phyloP scores from a whole-genome alignment of 345 rosid genomes.

The Eucalyptus pauciflora region DNA sequence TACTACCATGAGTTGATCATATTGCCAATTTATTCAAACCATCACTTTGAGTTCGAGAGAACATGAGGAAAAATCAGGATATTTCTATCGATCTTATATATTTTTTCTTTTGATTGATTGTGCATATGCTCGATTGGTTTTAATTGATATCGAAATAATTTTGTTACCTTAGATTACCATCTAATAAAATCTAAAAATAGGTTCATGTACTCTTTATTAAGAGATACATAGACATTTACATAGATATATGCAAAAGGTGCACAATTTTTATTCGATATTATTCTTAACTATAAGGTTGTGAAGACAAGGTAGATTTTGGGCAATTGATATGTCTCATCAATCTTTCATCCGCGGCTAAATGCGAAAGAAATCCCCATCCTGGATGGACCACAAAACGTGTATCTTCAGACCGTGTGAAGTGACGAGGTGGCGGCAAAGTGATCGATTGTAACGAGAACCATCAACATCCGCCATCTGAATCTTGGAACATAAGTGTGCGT shows the following conservation, averaged over 20 bases:
- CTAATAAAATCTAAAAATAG: not conserved
- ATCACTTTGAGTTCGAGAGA: too few relatives aligned
- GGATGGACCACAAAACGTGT: not conserved
- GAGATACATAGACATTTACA: not conserved
- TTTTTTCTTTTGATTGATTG: not conserved
- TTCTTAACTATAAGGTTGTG: not conserved
- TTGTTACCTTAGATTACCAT: not conserved
- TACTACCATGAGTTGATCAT: too few relatives aligned
- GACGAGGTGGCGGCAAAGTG: not conserved
- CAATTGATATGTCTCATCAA: not conserved
- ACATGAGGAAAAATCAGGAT: not conserved
- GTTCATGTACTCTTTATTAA: not conserved
- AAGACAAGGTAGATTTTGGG: not conserved
- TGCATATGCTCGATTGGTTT: not conserved
- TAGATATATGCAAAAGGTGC: not conserved
- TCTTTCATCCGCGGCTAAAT: not conserved
- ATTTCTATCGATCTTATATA: not conserved
- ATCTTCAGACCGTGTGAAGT: not conserved
- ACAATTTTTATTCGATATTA: not conserved
- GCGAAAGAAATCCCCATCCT: not conserved
- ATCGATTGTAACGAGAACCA: not conserved
- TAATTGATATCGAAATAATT: not conserved
- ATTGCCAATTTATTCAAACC: too few relatives aligned
- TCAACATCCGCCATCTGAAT: not conserved
- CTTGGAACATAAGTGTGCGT: not conserved